phyloP scores from a whole-genome alignment of 768 basidiomycete species.

The Xerocomus potaroensis region DNA sequence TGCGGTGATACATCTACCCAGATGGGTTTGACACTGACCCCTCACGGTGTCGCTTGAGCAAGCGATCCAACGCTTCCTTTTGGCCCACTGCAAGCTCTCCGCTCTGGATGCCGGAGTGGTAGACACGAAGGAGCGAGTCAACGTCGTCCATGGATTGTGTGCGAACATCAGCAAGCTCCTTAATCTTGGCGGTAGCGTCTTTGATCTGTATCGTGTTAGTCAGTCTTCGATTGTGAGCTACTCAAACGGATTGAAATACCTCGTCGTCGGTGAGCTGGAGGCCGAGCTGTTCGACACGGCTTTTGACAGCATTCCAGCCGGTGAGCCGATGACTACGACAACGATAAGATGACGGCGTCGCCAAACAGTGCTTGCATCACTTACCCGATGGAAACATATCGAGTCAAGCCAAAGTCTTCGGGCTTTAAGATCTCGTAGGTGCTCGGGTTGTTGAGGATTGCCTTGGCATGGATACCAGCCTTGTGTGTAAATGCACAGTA shows the following conservation, averaged over 20 bases:
- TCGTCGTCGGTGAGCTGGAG: conserved; percentile 87
- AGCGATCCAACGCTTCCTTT: conserved; percentile 82
- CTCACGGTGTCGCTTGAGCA: conserved; percentile 75
- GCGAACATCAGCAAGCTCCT: conserved; percentile 96
- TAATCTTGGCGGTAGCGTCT: conserved; percentile 98
- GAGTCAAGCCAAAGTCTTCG: conserved; percentile 95
- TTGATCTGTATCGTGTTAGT: conserved; percentile 58
- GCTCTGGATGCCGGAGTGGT: conserved; percentile 89
- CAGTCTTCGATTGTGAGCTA: neutral
- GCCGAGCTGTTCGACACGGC: conserved; percentile 95
- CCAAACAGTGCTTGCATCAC: conserved; percentile 7
- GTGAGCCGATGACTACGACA: conserved; percentile 78
- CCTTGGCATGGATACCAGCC: conserved; percentile 99
- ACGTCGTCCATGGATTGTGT: conserved; percentile 99
- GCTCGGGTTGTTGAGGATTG: conserved; percentile 97
- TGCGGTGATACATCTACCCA: neutral
- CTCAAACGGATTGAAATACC: conserved; percentile 33
- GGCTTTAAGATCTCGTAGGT: conserved; percentile 99
- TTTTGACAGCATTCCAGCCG: conserved; percentile 99
- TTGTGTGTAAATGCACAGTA: conserved; percentile 99
- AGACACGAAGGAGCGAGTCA: conserved; percentile 92
- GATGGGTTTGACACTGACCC: conserved; percentile 8
- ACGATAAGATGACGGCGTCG: conserved; percentile 3
- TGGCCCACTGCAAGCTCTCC: conserved; percentile 95
- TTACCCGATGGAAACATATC: conserved; percentile 96